phyloP scores from a whole-genome alignment of 2,329 filamentous ascomycete genomes.

The Pyrenophora graminea region DNA sequence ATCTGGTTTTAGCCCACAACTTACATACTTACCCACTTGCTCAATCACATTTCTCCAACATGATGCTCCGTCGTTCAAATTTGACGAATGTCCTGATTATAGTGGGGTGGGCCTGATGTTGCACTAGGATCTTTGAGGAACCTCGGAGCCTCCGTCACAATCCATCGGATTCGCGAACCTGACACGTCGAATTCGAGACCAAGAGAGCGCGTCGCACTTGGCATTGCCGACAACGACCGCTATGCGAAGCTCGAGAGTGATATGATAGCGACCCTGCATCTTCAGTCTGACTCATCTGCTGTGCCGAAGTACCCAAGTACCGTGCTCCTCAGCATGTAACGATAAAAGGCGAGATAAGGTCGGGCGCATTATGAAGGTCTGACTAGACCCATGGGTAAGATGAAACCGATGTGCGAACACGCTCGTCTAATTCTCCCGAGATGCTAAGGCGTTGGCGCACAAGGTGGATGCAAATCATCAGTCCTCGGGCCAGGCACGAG shows the following conservation, averaged over 20 bases:
- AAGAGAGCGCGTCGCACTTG: too few species aligned
- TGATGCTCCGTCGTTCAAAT: neutral
- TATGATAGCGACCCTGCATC: too few species aligned
- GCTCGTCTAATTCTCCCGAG: too few species aligned
- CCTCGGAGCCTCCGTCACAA: neutral
- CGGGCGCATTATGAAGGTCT: too few species aligned
- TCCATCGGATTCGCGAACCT: slow-evolving; percentile 1
- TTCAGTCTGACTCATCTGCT: neutral
- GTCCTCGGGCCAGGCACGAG: too few species aligned
- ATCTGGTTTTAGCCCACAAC: neutral
- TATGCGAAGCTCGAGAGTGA: too few species aligned
- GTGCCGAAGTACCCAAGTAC: neutral
- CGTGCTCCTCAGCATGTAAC: neutral
- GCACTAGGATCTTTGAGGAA: neutral
- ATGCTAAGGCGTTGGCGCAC: neutral
- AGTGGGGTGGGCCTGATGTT: slow-evolving; percentile 2
- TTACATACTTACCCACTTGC: neutral
- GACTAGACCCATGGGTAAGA: too few species aligned
- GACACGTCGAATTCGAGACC: neutral
- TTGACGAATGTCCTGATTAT: neutral
- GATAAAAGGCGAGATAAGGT: neutral
- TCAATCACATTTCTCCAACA: neutral
- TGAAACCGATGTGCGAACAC: too few species aligned
- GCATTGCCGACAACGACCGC: too few species aligned
- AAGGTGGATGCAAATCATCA: too few species aligned